Evolutionary conservation across 257 asterid species (phyloP), one percentile per base, ranked within the genome.

Genomic region (Ballota nigra): DNA sequence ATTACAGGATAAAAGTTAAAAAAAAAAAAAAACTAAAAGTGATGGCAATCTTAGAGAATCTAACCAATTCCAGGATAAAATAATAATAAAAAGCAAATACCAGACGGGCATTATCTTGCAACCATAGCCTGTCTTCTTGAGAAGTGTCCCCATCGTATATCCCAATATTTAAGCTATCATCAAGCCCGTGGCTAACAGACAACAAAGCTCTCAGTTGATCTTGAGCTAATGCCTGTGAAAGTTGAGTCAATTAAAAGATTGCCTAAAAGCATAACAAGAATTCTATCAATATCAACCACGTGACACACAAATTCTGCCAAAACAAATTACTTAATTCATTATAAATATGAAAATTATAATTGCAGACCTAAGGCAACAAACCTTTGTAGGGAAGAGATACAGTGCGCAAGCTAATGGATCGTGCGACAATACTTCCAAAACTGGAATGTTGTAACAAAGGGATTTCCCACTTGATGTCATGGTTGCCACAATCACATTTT

Each of bases 391-490:
- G 78, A 94, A 94, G 68, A 94, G 90, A 84, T 91, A 94, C 18
- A 94, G 77, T 24, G 98, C 95, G 82, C 97, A 94, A 56, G 93
- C 95, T 76, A 75, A 81, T 45, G 85, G 85, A 79, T 88, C 78
- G 9, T 76, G 87, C 26, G 78, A 85, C 72, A 94, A 76, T 34
- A 72, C 84, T 89, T 94, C 97, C 84, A 94, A 61, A 82, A 94
- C 95, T 41, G 99, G 99, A 68, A 94, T 81, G 79, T 91, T 91
- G 83, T 91, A 94, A 83, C 99, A 94, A 75, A 94, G 99, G 68
- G 99, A 94, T 83, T 94, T 94, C 83, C 99, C 99, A 77, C 99
- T 94, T 71, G 98, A 91, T 69, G 99, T 94, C 97, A 89, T 84
- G 80, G 97, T 94, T 69, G 97, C 96, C 78, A 94, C 97, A 45